These are phyloP conservation scores for Coemansia nantahalensis DNA, from an alignment of 192 early-diverging fungal species.

Conservation along the genomic window DNA sequence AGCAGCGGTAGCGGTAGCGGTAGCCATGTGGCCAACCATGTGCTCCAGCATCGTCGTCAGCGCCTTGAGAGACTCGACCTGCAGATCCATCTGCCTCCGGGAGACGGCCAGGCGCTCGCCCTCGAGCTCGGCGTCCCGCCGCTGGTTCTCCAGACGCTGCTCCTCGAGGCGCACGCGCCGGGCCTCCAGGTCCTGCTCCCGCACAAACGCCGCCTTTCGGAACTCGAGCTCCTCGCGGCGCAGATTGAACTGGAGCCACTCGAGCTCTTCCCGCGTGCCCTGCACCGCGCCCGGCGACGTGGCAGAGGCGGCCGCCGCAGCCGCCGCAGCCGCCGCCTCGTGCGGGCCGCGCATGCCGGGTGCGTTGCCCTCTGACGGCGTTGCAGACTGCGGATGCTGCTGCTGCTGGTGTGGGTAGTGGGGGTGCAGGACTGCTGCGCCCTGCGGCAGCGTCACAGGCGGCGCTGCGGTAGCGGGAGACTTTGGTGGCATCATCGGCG, in stretches of 20 bases:
- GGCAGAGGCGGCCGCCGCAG: too few relatives aligned
- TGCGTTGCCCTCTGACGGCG: conserved; percentile 9
- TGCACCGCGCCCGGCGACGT: not conserved
- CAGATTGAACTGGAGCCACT: conserved; percentile 50
- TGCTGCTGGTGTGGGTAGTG: not conserved
- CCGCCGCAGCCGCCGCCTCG: conserved; percentile 7
- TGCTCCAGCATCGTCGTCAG: conserved; percentile 28
- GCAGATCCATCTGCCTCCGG: conserved; percentile 30
- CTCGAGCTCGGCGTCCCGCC: conserved; percentile 38
- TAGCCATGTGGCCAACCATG: conserved; percentile 11
- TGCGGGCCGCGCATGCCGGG: conserved; percentile 17
- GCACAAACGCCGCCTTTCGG: conserved; percentile 36
- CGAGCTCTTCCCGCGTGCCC: conserved; percentile 46
- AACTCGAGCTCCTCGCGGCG: conserved; percentile 52
- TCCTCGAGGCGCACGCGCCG: conserved; percentile 37
- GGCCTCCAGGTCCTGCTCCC: conserved; percentile 40
- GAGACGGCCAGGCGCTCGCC: conserved; percentile 25
- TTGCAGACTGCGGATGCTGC: not conserved
- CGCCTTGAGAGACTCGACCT: conserved; percentile 28
- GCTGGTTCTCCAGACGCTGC: conserved; percentile 32
- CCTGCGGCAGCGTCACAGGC: not conserved
- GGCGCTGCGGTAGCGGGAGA: not conserved
- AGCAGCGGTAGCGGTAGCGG: too few relatives aligned
- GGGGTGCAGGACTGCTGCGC: too few relatives aligned
- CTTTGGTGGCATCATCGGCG: too few relatives aligned